Evolutionary conservation across 768 basidiomycete genomes (phyloP), one percentile per base, ranked within the genome.

Genomic region (Tricholoma bakamatsutake): DNA sequence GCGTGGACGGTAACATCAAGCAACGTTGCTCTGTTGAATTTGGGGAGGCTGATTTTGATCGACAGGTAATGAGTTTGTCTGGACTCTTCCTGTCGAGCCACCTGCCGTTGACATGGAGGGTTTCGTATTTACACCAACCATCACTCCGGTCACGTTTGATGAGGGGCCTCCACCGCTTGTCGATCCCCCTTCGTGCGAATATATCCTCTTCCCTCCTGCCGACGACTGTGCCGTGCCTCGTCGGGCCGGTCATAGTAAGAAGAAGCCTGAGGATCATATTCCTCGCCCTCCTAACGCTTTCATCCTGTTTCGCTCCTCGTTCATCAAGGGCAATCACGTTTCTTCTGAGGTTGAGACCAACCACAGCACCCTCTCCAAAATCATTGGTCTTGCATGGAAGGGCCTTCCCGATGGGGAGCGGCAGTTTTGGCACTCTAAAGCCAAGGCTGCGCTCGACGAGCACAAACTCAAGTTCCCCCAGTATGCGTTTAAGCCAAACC

Each of bases 231-330:
- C 69, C n/a, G 57, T 71, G 34, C 61, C 76, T 34, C 77, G 77
- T 35, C 77, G 77, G 39, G 67, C 75, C 5, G 76, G 78, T 0
- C 87, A 88, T 62, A 73, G 78, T 47, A 87, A 82, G 75, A 86
- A 87, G 71, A 87, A 85, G 66, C 80, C 82, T 12, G 81, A 83
- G 27, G 80, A 86, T 59, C 87, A 90, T 66, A 88, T 92, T 59
- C 89, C 89, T 15, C 87, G 89, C 42, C 89, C 89, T 1, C 87
- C 89, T 2, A 91, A 92, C 64, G 90, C 89, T 24, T 92, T 92
- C 73, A 92, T 91, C 65, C 80, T 92, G 63, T 92, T 91, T 76
- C 85, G 89, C 58, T 88, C 87, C 0, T 84, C 85, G 0, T 90
- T 90, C 70, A 88, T 90, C 68, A 88, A 87, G 72, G 79, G 75